These are phyloP conservation scores for Nymphaea colorata DNA, from an alignment of 164 flowering plant genomes.

Conservation along the genomic window DNA sequence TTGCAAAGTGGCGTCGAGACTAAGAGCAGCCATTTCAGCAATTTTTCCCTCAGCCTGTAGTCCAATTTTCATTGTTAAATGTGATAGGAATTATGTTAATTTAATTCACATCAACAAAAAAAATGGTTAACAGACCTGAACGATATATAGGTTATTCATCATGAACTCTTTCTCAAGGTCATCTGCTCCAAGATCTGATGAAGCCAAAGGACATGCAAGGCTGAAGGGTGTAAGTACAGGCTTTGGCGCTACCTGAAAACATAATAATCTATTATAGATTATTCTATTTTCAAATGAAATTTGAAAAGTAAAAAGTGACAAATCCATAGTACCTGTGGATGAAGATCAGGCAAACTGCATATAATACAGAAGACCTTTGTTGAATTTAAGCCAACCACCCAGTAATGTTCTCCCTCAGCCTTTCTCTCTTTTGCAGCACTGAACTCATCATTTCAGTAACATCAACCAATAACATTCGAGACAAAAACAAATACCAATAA, in stretches of 20 bases:
- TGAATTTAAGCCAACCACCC: slow-evolving; percentile 81
- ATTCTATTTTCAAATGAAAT: too few relatives aligned
- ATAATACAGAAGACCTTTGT: slow-evolving; percentile 71
- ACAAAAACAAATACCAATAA: background rate
- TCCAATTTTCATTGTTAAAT: background rate
- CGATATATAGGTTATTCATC: slow-evolving; percentile 47
- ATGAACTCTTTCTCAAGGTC: slow-evolving; percentile 88
- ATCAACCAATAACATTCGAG: background rate
- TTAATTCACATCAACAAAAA: background rate
- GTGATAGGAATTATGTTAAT: too few relatives aligned
- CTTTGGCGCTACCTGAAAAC: slow-evolving; percentile 67
- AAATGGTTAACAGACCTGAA: slow-evolving; percentile 32
- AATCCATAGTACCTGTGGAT: slow-evolving; percentile 52
- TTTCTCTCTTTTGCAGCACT: slow-evolving; percentile 63
- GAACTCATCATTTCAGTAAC: slow-evolving; percentile 6
- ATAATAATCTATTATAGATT: too few relatives aligned
- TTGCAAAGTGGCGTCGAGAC: slow-evolving; percentile 37
- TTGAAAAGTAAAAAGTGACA: too few relatives aligned
- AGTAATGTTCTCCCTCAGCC: slow-evolving; percentile 51
- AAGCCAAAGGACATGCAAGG: slow-evolving; percentile 73
- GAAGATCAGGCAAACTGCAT: slow-evolving; percentile 67
- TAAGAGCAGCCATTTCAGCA: slow-evolving; percentile 45
- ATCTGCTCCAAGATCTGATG: slow-evolving; percentile 90
- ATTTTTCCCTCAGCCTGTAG: slow-evolving; percentile 51
- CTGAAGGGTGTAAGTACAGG: slow-evolving; percentile 65